Conservation (phyloP, 2,329 filamentous ascomycete species). For the Pyrenophora seminiperda region DNA sequence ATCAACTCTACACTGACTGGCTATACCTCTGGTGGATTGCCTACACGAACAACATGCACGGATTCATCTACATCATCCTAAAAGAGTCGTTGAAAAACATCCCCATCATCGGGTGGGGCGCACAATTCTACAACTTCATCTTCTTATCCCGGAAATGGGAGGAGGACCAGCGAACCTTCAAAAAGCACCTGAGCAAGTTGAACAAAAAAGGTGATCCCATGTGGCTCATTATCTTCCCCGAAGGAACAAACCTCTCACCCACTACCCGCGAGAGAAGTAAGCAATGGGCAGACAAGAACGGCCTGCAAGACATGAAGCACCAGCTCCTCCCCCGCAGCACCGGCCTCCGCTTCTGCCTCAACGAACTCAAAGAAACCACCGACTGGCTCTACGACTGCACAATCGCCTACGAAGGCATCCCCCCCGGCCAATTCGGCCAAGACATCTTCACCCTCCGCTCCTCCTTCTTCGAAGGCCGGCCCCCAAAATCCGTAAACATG, state of each 20-base stretch:
- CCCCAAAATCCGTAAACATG: slow-evolving; percentile 95
- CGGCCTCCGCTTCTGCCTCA: slow-evolving; percentile 77
- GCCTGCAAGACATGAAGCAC: slow-evolving; percentile 73
- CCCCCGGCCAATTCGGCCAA: slow-evolving; percentile 76
- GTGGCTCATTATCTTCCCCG: slow-evolving; percentile 88
- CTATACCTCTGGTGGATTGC: slow-evolving; percentile 91
- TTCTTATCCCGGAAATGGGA: slow-evolving; percentile 92
- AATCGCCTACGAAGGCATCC: slow-evolving; percentile 90
- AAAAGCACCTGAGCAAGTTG: slow-evolving; percentile 73
- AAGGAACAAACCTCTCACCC: slow-evolving; percentile 79
- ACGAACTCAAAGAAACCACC: slow-evolving; percentile 73
- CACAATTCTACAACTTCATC: slow-evolving; percentile 87
- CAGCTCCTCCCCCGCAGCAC: slow-evolving; percentile 79
- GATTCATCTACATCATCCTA: slow-evolving; percentile 86
- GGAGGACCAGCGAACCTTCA: slow-evolving; percentile 75
- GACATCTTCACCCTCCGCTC: slow-evolving; percentile 85
- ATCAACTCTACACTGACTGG: slow-evolving; percentile 90
- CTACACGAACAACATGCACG: slow-evolving; percentile 84
- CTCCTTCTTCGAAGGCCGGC: slow-evolving; percentile 85
- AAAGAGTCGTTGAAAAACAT: slow-evolving; percentile 86
- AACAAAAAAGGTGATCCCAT: slow-evolving; percentile 75
- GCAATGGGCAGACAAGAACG: slow-evolving; percentile 76
- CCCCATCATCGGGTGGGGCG: slow-evolving; percentile 78
- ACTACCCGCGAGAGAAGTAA: slow-evolving; percentile 74
- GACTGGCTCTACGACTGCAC: slow-evolving; percentile 93